Base-by-base conservation (phyloP, 2,329 filamentous ascomycete species). In the Botrytis cinerea region DNA sequence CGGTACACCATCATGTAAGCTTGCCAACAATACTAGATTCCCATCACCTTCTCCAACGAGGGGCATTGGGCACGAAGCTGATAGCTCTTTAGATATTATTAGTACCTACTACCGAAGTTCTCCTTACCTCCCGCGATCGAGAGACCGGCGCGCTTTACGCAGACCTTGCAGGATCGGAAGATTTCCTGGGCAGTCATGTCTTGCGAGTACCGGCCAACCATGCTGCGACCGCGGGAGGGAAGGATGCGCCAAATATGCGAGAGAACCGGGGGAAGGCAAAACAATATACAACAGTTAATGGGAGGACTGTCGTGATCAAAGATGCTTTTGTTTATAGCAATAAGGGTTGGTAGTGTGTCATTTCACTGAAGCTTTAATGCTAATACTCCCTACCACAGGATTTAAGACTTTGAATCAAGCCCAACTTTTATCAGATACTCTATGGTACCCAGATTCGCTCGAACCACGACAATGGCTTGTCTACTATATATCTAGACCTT, bases 141-240 rank as follows among this genome's bases (percentile, higher is more conserved):
- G 96, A 98, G 83, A 92, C 92, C 78, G 92, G 92, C 82, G 86
- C 89, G 77, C 85, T 88, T 74, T 92, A 94, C 83, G 86, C 90
- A 78, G 95, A 98, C 81, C 88, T 97, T 78, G 91, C 95, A 80
- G 89, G 90, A 75, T 94, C 93, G 73, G 96, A 99, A 82, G 96
- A 99, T 79, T 98, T 99, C 82, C 88, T 99, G 73, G 94, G 91
- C 76, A 98, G 96, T 86, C 96, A 99, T 92, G 94, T 98, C 73
- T 87, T 99, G 81, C 93, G 95, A 79, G 90, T 98, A 78, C 91
- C 93, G 60, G 85, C 84, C 70, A 85, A 85, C 73, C 83, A 86
- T 73, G 83, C 83, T 73, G 82, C 83, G 75, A 83, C 83, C 76
- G 82, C 84, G 38, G 87, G 86, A 77, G 86, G 84, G 74, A 90